Evolutionary conservation across 352 stramenopile species (phyloP).

Genomic region (Globisporangium radiosum): DNA sequence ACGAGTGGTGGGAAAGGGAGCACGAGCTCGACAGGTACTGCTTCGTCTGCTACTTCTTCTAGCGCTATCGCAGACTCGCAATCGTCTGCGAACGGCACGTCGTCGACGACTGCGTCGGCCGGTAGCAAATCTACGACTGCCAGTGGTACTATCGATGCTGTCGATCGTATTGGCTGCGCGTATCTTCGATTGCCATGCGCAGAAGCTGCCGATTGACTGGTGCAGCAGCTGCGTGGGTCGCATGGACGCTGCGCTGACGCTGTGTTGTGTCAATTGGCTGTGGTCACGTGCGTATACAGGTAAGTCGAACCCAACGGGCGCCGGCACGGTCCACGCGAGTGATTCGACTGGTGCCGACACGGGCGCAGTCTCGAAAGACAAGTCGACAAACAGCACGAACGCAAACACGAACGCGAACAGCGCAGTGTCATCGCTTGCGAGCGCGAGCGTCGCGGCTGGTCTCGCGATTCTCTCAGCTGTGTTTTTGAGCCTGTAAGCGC

Average conservation of each 20-base stretch:
- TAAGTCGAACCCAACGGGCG: constrained; percentile 8
- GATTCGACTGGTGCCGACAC: constrained; percentile 8
- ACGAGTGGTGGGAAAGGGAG: constrained; percentile 1
- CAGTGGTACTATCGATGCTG: background rate
- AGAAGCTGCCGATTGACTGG: too few species aligned
- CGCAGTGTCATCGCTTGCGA: constrained; percentile 19
- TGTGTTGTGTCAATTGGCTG: background rate
- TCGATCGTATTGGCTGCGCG: constrained; percentile 3
- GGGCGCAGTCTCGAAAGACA: constrained; percentile 13
- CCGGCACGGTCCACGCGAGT: constrained; percentile 15
- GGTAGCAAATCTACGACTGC: background rate
- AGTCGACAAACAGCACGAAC: constrained; percentile 8
- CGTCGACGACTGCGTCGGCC: constrained; percentile 1
- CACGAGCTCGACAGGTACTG: constrained; percentile 7
- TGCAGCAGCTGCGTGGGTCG: too few species aligned
- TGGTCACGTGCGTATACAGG: background rate
- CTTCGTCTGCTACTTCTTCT: background rate
- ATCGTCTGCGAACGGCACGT: background rate
- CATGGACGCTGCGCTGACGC: background rate
- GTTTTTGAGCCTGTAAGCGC: constrained; percentile 31
- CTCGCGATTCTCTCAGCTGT: constrained; percentile 28
- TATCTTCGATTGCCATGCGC: too few species aligned
- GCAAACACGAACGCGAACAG: constrained; percentile 16
- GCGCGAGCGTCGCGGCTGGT: constrained; percentile 23
- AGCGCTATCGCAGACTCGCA: background rate